Evolutionary conservation across 768 basidiomycete species (phyloP).

Genomic region (Boletus subparvulus): DNA sequence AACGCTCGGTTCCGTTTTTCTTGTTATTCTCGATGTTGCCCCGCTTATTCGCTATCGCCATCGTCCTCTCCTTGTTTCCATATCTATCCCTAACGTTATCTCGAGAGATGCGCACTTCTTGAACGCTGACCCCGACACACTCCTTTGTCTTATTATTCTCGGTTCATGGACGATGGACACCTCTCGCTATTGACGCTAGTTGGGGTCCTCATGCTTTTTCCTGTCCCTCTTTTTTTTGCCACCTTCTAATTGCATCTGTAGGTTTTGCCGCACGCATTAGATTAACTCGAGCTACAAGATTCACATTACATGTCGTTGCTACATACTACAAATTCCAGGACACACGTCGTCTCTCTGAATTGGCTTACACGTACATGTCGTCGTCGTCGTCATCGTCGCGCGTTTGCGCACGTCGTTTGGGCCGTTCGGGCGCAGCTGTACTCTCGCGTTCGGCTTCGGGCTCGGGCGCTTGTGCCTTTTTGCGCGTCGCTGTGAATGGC

Average conservation of each 20-base stretch:
- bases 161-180: conserved; percentile 6
- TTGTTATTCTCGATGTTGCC: background rate
- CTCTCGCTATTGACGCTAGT: conserved; percentile 8
- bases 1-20: background rate
- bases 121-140: conserved; percentile 4
- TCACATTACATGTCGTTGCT: conserved; percentile 6
- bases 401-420: conserved; percentile 8
- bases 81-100: conserved; percentile 8
- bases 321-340: background rate
- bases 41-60: background rate
- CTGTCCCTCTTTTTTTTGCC: background rate
- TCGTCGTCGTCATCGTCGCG: conserved; percentile 21
- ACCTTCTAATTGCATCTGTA: conserved; percentile 9
- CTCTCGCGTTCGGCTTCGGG: conserved; percentile 11
- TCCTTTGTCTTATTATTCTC: conserved; percentile 6
- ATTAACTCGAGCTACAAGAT: conserved; percentile 3
- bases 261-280: conserved; percentile 10
- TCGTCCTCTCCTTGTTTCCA: background rate
- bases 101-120: background rate
- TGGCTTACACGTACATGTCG: conserved; percentile 25
- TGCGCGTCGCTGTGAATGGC: conserved; percentile 27
- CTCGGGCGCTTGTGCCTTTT: conserved; percentile 27
- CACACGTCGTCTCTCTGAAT: background rate
- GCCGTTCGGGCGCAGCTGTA: background rate
- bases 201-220: background rate